A percentile compares a stretch with the other conserved stretches of the same genome.
Evolutionary conservation across 257 asterid genomes (phyloP).

Genomic region (Anisodus acutangulus): DNA sequence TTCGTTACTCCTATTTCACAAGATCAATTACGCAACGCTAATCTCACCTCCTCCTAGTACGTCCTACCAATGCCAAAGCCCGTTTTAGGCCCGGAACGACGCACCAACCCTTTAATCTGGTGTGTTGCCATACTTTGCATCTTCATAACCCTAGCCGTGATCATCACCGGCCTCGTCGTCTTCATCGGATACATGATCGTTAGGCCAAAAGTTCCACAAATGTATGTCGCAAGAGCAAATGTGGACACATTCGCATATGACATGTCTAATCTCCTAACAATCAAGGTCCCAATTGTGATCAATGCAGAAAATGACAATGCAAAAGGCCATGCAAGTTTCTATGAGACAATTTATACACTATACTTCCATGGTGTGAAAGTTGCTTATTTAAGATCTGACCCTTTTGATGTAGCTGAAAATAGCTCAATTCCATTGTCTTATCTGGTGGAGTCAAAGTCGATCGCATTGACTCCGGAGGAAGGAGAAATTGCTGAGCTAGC

Average conservation of each 20-base stretch:
- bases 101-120: slow-evolving; percentile 76
- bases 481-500: slow-evolving; percentile 46
- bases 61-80: slow-evolving; percentile 48
- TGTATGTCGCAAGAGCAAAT: slow-evolving; percentile 52
- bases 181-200: slow-evolving; percentile 67
- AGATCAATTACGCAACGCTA: not conserved
- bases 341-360: slow-evolving; percentile 47
- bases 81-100: slow-evolving; percentile 40
- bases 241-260: slow-evolving; percentile 68
- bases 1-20: too few species aligned
- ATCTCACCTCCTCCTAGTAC: not conserved
- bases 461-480: slow-evolving; percentile 59
- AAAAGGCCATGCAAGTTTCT: slow-evolving; percentile 57
- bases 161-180: slow-evolving; percentile 59
- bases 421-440: slow-evolving; percentile 47
- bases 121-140: slow-evolving; percentile 65
- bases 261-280: slow-evolving; percentile 49
- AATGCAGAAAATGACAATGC: slow-evolving; percentile 64
- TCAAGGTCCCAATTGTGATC: slow-evolving; percentile 54
- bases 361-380: slow-evolving; percentile 51
- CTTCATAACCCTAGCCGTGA: slow-evolving; percentile 58
- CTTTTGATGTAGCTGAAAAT: slow-evolving; percentile 54
- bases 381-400: slow-evolving; percentile 49
- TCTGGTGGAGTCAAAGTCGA: slow-evolving; percentile 52
- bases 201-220: slow-evolving; percentile 68